Evolutionary conservation across 176 grass and related monocot genomes (phyloP).

Genomic region (Pontederia paniculata): DNA sequence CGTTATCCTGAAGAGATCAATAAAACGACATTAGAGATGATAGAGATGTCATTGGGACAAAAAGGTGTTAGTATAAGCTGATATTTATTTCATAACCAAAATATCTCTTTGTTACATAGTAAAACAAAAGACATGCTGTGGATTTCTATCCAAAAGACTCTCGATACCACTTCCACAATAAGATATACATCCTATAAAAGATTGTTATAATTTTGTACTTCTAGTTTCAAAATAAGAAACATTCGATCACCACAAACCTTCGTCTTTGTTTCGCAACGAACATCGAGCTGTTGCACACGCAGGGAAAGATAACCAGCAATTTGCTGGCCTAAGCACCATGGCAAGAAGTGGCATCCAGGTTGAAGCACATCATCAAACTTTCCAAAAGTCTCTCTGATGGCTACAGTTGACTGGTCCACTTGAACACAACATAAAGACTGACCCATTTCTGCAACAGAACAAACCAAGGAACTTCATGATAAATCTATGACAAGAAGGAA

Average conservation of each 20-base stretch:
- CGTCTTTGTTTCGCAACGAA: conserved; percentile 19
- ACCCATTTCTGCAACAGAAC: conserved; percentile 1
- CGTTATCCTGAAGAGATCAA: conserved; percentile 15
- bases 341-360: conserved; percentile 20
- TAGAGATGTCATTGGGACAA: not conserved
- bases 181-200: not conserved
- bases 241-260: not conserved
- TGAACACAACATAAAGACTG: conserved; percentile 14
- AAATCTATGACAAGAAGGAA: too few species aligned
- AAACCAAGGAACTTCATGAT: too few species aligned
- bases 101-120: not conserved
- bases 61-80: not conserved
- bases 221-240: not conserved
- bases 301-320: conserved; percentile 14
- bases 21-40: not conserved
- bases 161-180: not conserved
- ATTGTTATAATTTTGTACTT: not conserved
- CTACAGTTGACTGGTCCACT: conserved; percentile 20
- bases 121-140: not conserved
- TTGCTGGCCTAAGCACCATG: conserved; percentile 7
- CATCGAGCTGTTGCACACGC: conserved; percentile 19
- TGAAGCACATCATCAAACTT: conserved; percentile 22
- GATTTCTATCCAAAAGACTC: not conserved
- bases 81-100: not conserved
- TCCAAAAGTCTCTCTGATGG: conserved; percentile 18